Conservation (phyloP, 2,329 filamentous ascomycete species). For the Pestalotiopsis sp. region DNA sequence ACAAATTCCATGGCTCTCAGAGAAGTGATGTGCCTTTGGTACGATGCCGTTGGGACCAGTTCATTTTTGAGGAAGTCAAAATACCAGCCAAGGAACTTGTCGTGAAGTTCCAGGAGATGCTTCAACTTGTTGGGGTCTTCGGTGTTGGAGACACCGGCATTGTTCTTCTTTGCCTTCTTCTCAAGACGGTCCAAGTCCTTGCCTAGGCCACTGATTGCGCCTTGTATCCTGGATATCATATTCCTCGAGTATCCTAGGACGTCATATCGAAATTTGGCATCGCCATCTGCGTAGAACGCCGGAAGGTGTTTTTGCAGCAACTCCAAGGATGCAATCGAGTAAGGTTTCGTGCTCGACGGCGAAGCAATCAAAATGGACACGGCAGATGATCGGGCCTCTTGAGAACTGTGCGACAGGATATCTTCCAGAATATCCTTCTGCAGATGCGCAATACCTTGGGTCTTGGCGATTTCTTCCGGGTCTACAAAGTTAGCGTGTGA, state of each 20-base stretch:
- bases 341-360: conserved; percentile 70
- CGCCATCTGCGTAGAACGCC: conserved; percentile 77
- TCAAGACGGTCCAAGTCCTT: conserved; percentile 30
- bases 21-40: conserved; percentile 83
- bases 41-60: conserved; percentile 78
- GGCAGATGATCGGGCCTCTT: conserved; percentile 73
- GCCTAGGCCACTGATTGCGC: conserved; percentile 59
- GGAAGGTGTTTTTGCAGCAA: conserved; percentile 66
- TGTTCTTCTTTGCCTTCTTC: conserved; percentile 29
- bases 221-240: conserved; percentile 74
- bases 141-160: neutral
- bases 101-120: conserved; percentile 47
- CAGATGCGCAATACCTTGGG: conserved; percentile 30
- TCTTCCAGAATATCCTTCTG: conserved; percentile 47
- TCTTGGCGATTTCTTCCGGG: conserved; percentile 22
- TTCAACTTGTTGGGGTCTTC: conserved; percentile 25
- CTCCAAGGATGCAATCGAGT: conserved; percentile 61
- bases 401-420: conserved; percentile 56
- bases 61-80: conserved; percentile 70
- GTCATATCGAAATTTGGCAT: conserved; percentile 83
- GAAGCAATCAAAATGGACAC: conserved; percentile 79
- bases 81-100: conserved; percentile 74
- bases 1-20: conserved; percentile 69
- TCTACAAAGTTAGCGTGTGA: conserved; percentile 18
- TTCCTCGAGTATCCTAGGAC: conserved; percentile 72